Evolutionary conservation across 495 filamentous ascomycete species (phyloP).

Genomic region (Aspergillus sclerotioniger): DNA sequence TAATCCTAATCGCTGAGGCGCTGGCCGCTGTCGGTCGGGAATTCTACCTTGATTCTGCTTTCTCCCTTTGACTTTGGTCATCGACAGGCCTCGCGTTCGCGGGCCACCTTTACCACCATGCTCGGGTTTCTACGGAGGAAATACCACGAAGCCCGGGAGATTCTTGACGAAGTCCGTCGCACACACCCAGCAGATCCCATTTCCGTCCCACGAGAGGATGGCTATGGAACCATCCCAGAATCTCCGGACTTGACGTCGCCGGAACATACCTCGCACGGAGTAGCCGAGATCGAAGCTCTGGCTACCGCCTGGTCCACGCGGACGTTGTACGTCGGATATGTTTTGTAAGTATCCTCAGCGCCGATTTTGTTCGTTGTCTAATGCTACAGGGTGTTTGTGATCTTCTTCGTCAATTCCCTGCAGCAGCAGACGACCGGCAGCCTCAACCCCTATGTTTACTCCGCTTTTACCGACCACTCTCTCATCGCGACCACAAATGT

Average conservation of each 20-base stretch:
- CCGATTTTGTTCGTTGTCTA: neutral
- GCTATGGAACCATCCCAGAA: constrained; percentile 7
- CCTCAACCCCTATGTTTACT: constrained; percentile 15
- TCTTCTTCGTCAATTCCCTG: constrained; percentile 33
- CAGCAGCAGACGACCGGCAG: constrained; percentile 17
- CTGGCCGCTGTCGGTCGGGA: neutral
- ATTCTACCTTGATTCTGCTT: neutral
- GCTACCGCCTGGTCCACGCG: constrained; percentile 5
- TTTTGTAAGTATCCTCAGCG: neutral
- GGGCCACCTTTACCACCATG: neutral
- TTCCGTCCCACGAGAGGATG: neutral
- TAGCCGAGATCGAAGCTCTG: constrained; percentile 12
- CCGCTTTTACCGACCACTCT: constrained; percentile 21
- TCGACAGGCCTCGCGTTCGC: neutral
- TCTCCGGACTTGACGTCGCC: neutral
- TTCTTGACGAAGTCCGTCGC: neutral
- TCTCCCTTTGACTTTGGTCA: neutral
- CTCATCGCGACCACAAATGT: constrained; percentile 21
- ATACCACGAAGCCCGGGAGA: neutral
- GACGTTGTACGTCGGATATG: constrained; percentile 6
- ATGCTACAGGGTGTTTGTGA: constrained; percentile 1
- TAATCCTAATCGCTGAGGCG: neutral
- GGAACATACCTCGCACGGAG: constrained; percentile 4
- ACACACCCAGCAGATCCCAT: neutral
- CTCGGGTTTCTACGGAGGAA: constrained; percentile 1